Conservation (phyloP, 176 grass and related monocot species). For the Canna indica region DNA sequence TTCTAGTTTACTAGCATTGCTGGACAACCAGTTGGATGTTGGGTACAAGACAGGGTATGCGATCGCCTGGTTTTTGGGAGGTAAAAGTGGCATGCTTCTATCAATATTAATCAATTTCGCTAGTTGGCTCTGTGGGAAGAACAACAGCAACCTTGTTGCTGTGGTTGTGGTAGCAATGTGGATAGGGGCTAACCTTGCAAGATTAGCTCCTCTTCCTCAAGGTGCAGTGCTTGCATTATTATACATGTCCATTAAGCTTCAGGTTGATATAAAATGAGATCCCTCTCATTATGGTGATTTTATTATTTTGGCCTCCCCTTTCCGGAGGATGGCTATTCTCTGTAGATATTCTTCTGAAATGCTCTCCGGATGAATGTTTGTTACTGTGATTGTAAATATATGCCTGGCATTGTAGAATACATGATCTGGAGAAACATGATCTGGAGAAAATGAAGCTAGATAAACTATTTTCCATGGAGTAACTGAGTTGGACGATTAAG, state of each 20-base stretch:
- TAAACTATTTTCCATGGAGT: too few species aligned
- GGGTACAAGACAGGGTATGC: conserved; percentile 26
- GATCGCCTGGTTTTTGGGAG: conserved; percentile 25
- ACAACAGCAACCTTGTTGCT: conserved; percentile 24
- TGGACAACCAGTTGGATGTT: conserved; percentile 23
- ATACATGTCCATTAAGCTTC: conserved; percentile 25
- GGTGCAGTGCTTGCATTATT: conserved; percentile 22
- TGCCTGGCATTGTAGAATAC: not conserved
- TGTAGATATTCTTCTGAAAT: not conserved
- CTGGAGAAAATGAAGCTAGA: too few species aligned
- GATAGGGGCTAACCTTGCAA: conserved; percentile 10
- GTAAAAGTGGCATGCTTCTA: conserved; percentile 16
- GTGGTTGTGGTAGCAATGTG: conserved; percentile 20
- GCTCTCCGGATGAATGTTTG: not conserved
- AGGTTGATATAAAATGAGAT: conserved; percentile 17
- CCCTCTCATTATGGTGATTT: not conserved
- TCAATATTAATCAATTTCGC: conserved; percentile 17
- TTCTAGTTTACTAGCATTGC: conserved; percentile 7
- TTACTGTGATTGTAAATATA: not conserved
- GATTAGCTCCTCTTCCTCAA: conserved; percentile 15
- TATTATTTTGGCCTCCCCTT: not conserved
- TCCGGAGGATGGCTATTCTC: too few species aligned
- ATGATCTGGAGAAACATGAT: too few species aligned
- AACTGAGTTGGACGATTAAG: too few species aligned
- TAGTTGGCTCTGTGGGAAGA: conserved; percentile 33